Evolutionary conservation across 345 rosid species (phyloP), one percentile per base, ranked within the genome.

Genomic region (Mercurialis annua): DNA sequence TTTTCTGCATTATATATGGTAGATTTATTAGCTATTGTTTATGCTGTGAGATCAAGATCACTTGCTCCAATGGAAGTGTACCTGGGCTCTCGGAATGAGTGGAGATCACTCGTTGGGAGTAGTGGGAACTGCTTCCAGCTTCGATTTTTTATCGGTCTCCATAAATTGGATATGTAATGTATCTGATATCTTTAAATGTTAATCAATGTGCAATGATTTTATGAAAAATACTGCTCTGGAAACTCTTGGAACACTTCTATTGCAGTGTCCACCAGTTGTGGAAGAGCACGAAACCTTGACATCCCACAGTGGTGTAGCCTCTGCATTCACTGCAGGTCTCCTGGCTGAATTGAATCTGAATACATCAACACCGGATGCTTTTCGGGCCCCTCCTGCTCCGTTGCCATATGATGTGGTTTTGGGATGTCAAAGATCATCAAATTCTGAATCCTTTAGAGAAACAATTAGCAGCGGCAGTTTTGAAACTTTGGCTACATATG

Each of bases 271-370:
- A 12, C 56, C 74, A 59, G 61, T 67, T 49, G 51, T 65, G 62
- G 78, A 75, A 75, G 71, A 64, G 42, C 62, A 60, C 26, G 78
- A 16, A 2, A 30, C 74, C 70, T 59, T 75, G 29, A 36, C 67
- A 50, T 58, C 67, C 59, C 73, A 59, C 38, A 59, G 29, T 53
- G 74, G 62, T 11, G 74, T 65, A 20, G 69, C 77, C 48, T 74
- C 77, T 74, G 69, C 77, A 55, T 74, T 74, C 59, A 6, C 73
- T 62, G 73, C 78, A 15, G 49, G 92, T 57, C 79, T 91, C 59
- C 72, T 89, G 61, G 83, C 76, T 66, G 85, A 87, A 76, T 73
- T 81, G 67, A 67, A 84, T 71, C 72, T 89, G 66, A 69, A 75
- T 65, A 75, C 67, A 2, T 69, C 78, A 34, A 75, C 74, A 12